Base-by-base conservation (phyloP, 306 rosid species). In the Trichosanthes truncata region DNA sequence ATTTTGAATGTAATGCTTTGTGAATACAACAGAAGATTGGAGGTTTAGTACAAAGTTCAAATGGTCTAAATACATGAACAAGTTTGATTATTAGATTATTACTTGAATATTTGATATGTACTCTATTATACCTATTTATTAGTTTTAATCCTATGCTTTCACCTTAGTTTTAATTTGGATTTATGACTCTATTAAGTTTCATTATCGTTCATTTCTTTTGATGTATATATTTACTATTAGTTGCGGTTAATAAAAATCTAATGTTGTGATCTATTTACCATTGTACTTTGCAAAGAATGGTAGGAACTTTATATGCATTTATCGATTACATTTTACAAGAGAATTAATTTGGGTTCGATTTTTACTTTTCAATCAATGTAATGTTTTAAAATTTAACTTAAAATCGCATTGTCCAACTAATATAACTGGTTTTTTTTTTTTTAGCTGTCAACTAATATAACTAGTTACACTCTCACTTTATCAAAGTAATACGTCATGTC, bases 1-100 rank as follows among this genome's bases (percentile, higher is more conserved):
- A 95, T 88, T 95, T 88, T 74, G 87, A 86, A 8, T 84, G 87
- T 48, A 85, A 88, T 29, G 84, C 85, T 45, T 87, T 90, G 35
- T 82, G 77, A 62, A 15, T 73, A 73, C 11, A 65, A 63, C 21
- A 63, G 10, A 33, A 65, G 36, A 61, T 61, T 61, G 8, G 6
- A 11, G 67, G 67, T 11, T 60, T 11, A 25, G 31, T 15, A 21
- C 31, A 56, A 56, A 7, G 18, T 55, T 56, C 31, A 56, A 56
- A 59, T 23, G 33, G 6, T 25, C 66, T 23, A 23, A 57, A 23
- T n/a, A 57, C 40, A 41, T 43, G 8, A 40, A 69, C 35, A 43
- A 71, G 55, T 12, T 23, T 11, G 23, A 6, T 69, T 23, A 1
- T 38, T 9, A 8, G 17, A 0, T 21, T 69, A 21, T n/a, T 67